Conservation (phyloP, 1,139 yeast genomes). For the Scheffersomyces lignicola region DNA sequence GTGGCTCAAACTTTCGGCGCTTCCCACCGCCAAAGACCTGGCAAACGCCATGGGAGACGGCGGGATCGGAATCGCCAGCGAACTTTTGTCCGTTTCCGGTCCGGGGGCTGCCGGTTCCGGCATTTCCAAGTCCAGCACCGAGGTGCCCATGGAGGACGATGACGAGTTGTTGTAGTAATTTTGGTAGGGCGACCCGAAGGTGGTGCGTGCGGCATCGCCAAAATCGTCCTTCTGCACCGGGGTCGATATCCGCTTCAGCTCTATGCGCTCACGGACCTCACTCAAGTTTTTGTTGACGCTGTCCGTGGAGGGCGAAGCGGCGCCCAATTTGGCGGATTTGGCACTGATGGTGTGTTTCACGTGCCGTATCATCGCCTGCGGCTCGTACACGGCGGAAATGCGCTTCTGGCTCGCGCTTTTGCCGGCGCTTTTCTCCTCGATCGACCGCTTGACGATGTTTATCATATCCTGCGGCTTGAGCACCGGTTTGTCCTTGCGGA, state of each 20-base stretch:
- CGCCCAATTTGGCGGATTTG: constrained; percentile 15
- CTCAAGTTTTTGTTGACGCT: constrained; percentile 10
- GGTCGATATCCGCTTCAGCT: constrained; percentile 22
- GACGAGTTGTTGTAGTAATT: constrained; percentile 11
- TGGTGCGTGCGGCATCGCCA: constrained; percentile 8
- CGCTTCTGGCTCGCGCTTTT: constrained; percentile 18
- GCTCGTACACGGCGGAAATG: constrained; percentile 21
- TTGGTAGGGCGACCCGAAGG: constrained; percentile 8
- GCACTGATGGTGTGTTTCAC: constrained; percentile 26
- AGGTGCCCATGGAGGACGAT: constrained; percentile 15
- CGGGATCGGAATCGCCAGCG: constrained; percentile 17
- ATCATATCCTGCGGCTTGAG: constrained; percentile 25
- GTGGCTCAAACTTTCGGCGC: constrained; percentile 16
- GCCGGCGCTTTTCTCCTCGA: constrained; percentile 20
- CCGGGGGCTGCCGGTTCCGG: background rate
- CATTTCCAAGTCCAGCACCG: constrained; percentile 11
- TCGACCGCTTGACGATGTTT: constrained; percentile 21
- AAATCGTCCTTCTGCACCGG: constrained; percentile 2
- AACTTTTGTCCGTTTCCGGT: constrained; percentile 2
- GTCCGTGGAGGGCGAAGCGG: background rate
- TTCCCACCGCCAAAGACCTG: constrained; percentile 17
- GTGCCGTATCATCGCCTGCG: constrained; percentile 29
- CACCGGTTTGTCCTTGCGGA: constrained; percentile 1
- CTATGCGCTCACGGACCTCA: constrained; percentile 30
- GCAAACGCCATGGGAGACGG: constrained; percentile 20